These are phyloP conservation scores for Nannizziopsis arthrosporioides DNA, from an alignment of 2,329 filamentous ascomycete genomes.

Conservation along the genomic window DNA sequence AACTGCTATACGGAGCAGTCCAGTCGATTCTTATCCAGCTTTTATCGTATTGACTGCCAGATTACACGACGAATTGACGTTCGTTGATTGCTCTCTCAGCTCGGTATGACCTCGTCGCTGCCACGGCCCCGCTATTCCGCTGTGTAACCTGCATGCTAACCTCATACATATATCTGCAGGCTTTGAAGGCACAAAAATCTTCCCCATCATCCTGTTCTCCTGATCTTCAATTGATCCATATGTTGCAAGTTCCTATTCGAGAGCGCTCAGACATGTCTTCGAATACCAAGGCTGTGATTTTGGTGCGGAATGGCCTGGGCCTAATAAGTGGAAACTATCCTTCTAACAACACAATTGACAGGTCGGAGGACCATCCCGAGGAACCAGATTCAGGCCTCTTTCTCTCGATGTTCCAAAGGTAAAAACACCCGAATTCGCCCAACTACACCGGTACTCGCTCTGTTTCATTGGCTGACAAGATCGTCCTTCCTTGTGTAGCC, in stretches of 20 bases:
- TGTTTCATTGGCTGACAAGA: neutral
- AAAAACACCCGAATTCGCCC: slow-evolving; percentile 22
- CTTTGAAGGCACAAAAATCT: neutral
- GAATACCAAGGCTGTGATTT: slow-evolving; percentile 78
- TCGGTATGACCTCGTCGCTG: neutral
- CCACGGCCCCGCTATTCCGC: neutral
- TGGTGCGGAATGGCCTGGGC: slow-evolving; percentile 46
- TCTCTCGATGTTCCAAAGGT: slow-evolving; percentile 95
- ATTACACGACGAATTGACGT: too few species aligned
- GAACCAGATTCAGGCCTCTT: slow-evolving; percentile 87
- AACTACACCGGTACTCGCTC: neutral
- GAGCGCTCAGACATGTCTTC: slow-evolving; percentile 41
- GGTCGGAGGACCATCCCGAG: slow-evolving; percentile 91
- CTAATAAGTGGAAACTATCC: slow-evolving; percentile 9
- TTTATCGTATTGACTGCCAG: too few species aligned
- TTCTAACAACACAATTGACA: slow-evolving; percentile 34
- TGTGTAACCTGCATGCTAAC: neutral
- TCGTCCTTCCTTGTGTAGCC: slow-evolving; percentile 44
- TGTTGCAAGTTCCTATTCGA: slow-evolving; percentile 38
- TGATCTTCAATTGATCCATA: slow-evolving; percentile 16
- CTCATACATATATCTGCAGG: neutral
- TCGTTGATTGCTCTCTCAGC: neutral
- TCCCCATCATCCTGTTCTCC: neutral
- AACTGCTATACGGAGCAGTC: too few species aligned
- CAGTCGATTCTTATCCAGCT: too few species aligned